These are phyloP conservation scores for Penicillium occitanis DNA, from an alignment of 2,329 filamentous ascomycete genomes.

Conservation along the genomic window DNA sequence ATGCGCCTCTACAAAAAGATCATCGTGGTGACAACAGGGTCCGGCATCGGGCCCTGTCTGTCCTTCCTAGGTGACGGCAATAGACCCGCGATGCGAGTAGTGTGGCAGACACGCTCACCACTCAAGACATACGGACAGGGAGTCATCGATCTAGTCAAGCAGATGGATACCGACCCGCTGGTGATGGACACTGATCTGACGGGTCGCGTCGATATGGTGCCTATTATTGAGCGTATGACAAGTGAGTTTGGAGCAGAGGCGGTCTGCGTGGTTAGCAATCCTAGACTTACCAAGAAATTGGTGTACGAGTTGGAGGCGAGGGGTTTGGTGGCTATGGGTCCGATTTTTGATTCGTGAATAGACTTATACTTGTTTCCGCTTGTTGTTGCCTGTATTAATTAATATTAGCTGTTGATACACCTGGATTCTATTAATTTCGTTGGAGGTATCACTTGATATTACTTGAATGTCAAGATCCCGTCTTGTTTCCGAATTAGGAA, in stretches of 20 bases:
- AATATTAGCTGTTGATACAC: neutral
- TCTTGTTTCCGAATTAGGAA: neutral
- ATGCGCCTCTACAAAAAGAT: slow-evolving; percentile 65
- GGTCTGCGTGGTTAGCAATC: slow-evolving; percentile 72
- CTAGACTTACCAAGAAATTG: slow-evolving; percentile 64
- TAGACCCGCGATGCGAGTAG: slow-evolving; percentile 53
- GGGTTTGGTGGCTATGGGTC: slow-evolving; percentile 67
- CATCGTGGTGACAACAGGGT: slow-evolving; percentile 69
- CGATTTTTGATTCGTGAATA: slow-evolving; percentile 68
- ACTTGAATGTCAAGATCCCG: neutral
- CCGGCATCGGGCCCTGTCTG: slow-evolving; percentile 69
- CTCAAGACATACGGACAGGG: slow-evolving; percentile 61
- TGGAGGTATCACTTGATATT: neutral
- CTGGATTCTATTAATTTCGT: neutral
- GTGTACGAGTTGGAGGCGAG: slow-evolving; percentile 67
- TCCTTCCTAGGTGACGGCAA: slow-evolving; percentile 57
- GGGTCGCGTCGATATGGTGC: slow-evolving; percentile 59
- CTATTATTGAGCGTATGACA: slow-evolving; percentile 54
- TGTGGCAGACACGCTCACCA: slow-evolving; percentile 68
- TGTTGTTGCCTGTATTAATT: neutral
- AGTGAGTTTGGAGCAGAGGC: slow-evolving; percentile 58
- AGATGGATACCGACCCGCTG: slow-evolving; percentile 61
- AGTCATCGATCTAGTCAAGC: slow-evolving; percentile 57
- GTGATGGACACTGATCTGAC: slow-evolving; percentile 65
- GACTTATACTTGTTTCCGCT: neutral